Percentiles rank a stretch among this genome's conserved stretches.
phyloP scores from a whole-genome alignment of 495 filamentous ascomycete genomes.

The Penicillium tannophilum region DNA sequence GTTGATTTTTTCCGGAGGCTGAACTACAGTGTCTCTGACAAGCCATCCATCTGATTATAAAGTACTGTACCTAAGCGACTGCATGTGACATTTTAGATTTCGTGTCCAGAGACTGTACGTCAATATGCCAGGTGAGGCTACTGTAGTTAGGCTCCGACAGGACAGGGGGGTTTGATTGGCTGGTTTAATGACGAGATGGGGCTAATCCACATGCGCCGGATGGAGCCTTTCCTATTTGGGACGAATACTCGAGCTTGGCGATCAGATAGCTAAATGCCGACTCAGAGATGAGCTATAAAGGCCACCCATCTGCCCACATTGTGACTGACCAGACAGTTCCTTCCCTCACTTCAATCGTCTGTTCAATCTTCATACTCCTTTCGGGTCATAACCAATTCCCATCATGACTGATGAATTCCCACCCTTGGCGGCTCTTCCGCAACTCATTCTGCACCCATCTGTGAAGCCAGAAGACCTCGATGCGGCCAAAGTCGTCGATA shows the following conservation, averaged over 20 bases:
- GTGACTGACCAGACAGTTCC: no score
- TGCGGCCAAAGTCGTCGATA: conserved; percentile 2
- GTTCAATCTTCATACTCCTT: no score
- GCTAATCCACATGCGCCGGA: background rate
- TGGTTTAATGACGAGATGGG: no score
- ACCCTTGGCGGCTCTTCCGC: conserved; percentile 6
- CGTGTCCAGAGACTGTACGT: no score
- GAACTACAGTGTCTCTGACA: no score
- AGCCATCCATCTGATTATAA: no score
- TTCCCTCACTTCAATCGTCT: no score
- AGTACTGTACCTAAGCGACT: no score
- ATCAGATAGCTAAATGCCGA: background rate
- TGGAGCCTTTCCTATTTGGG: background rate
- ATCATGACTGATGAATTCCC: conserved; percentile 4
- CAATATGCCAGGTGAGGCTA: no score
- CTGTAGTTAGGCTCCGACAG: background rate
- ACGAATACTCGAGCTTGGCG: background rate
- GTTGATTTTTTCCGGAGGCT: no score
- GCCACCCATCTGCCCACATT: background rate
- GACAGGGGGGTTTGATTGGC: background rate
- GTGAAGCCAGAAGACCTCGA: conserved; percentile 3
- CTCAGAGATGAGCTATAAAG: background rate
- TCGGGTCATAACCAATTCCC: no score
- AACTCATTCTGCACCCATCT: conserved; percentile 2
- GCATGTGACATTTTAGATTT: no score